Evolutionary conservation across 352 stramenopile species (phyloP), one percentile per base, ranked within the genome.

Genomic region (Saprolegnia parasitica): DNA sequence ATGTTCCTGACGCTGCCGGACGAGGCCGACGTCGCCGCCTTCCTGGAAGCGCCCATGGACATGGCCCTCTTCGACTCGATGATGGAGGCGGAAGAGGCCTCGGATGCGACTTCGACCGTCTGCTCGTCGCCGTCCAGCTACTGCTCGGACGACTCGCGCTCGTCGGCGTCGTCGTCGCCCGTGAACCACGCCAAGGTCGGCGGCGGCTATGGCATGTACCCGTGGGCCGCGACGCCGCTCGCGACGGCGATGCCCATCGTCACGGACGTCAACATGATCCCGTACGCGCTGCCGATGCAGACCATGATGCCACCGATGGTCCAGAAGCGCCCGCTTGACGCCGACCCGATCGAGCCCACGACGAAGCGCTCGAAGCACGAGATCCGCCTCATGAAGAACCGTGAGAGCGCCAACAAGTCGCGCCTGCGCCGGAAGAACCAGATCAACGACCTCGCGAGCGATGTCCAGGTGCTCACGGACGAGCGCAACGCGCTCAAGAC

Each of bases 361-460:
- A 50, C 73, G 26, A 90, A 89, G 66, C 88, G 89, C 26, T 88
- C 84, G 5, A 93, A 91, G 78, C 79, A 83, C 21, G 85, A 90
- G 71, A 90, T 91, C 56, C 83, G 85, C 2, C 80, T 91, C 72
- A 93, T 93, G 85, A 93, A 93, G 71, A 93, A 93, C 77, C 79
- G 85, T 46, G 85, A 93, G 65, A 93, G 85, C 63, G 85, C 85
- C 65, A 93, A 93, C 79, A 87, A 87, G 71, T 91, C 81, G 47
- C 83, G 85, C 24, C 55, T 90, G 55, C 81, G 82, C 5, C 80
- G 83, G 54, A 93, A 91, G 75, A 81, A 81, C 5, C 82, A 89
- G 73, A 75, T 93, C 40, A 73, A 73, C 18, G 84, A 86, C 18
- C 65, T 93, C 9, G 76, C 77, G 26, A 49, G 8, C 13, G 55